Evolutionary conservation across 2,329 filamentous ascomycete genomes (phyloP), one percentile per base, ranked within the genome.

Genomic region (Venturia oleaginea): DNA sequence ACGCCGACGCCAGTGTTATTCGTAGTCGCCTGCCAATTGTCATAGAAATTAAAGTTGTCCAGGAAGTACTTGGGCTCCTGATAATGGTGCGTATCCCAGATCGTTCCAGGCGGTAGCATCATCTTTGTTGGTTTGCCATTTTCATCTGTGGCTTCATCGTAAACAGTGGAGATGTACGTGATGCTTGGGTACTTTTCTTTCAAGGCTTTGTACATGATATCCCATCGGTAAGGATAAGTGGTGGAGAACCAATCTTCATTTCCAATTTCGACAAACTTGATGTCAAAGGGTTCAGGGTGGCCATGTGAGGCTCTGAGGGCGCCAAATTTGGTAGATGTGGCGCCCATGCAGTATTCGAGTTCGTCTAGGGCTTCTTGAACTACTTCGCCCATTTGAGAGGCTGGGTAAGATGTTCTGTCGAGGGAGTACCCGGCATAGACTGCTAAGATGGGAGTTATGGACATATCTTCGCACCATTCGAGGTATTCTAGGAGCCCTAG

Each of bases 401-500:
- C 65, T 67, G 72, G 65, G 66, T 75, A 67, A 60, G 73, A 67
- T 54, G 68, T 70, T 10, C 78, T 78, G 3, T 74, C 68, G 32
- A 82, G 72, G 13, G 75, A 75, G 37, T 79, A 74, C 4, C 79
- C 79, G 22, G 72, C 74, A 71, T 75, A 81, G 17, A 81, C 75
- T 19, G 69, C 79, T 22, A 81, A 71, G 48, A 78, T 66, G 27
- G 72, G 77, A 61, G 79, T 74, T 59, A 80, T 72, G 24, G 70
- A 70, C 68, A 80, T 75, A 48, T 80, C 77, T 59, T 80, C 77
- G 61, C 75, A 76, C 77, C 78, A 80, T 37, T 79, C 71, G 40
- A 80, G 76, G 66, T 80, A 81, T 66, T 81, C 78, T 62, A 80
- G 71, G n/a, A 81, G 69, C 8, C 78, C 78, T 17, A 80, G 69